Evolutionary conservation across 345 rosid genomes (phyloP).

Genomic region (Ceriops decandra): DNA sequence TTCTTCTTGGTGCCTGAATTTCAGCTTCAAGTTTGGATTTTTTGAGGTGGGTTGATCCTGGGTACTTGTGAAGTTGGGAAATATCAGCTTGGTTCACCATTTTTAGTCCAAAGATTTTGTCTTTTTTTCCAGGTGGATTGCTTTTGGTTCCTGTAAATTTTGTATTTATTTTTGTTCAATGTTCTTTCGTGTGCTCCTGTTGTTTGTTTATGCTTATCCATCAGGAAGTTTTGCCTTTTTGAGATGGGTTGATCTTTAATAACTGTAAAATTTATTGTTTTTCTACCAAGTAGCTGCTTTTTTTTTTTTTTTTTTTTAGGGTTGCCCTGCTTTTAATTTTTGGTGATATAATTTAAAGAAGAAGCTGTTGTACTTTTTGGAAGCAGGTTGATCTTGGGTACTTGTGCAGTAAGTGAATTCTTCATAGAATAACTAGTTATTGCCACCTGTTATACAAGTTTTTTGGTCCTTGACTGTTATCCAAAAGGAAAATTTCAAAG

Average conservation of each 20-base stretch:
- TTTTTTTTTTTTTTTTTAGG: conserved; percentile 6
- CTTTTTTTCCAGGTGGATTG: not conserved
- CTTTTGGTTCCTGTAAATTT: not conserved
- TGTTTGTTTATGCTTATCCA: conserved; percentile 1
- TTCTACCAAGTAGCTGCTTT: not conserved
- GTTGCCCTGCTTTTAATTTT: not conserved
- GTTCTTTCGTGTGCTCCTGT: not conserved
- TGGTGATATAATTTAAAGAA: conserved; percentile 6
- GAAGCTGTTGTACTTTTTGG: not conserved
- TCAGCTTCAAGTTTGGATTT: not conserved
- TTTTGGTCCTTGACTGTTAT: conserved; percentile 10
- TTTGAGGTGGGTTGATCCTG: not conserved
- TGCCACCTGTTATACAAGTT: not conserved
- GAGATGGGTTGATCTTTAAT: not conserved
- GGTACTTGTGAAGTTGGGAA: conserved; percentile 1
- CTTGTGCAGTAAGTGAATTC: not conserved
- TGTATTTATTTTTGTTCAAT: not conserved
- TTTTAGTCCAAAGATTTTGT: not conserved
- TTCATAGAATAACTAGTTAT: not conserved
- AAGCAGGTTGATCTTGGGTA: not conserved
- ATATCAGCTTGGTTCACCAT: not conserved
- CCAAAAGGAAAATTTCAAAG: not conserved
- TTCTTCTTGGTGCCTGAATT: conserved; percentile 2
- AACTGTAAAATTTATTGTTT: not conserved
- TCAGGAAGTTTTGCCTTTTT: not conserved